phyloP scores from a whole-genome alignment of 139 green algal species.

The Desmodesmus armatus region DNA sequence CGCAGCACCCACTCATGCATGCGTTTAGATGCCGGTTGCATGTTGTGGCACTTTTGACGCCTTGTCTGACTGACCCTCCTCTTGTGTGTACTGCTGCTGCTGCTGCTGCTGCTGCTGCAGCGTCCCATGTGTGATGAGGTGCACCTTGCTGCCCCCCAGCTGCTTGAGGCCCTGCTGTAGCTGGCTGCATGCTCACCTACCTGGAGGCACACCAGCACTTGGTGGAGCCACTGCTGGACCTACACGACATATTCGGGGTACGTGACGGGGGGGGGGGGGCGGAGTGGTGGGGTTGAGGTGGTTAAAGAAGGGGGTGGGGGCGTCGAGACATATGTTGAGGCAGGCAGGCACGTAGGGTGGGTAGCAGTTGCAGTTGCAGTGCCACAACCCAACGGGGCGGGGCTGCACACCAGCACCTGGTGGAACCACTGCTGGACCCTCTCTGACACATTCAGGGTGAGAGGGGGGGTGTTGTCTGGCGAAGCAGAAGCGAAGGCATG shows the following conservation, averaged over 20 bases:
- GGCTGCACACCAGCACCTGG: constrained; percentile 61
- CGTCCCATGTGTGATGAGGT: constrained; percentile 44
- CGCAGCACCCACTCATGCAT: too few relatives aligned
- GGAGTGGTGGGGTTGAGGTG: too few relatives aligned
- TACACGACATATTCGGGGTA: too few relatives aligned
- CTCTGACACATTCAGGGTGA: too few relatives aligned
- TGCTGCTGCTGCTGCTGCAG: constrained; percentile 18
- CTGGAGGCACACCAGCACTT: constrained; percentile 68
- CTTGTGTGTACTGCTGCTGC: not conserved
- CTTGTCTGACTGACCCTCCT: not conserved
- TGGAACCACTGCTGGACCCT: constrained; percentile 88
- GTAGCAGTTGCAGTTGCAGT: too few relatives aligned
- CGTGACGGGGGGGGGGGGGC: too few relatives aligned
- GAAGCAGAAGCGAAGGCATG: too few relatives aligned
- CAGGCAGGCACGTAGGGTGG: too few relatives aligned
- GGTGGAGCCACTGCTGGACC: constrained; percentile 84
- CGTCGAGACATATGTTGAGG: too few relatives aligned
- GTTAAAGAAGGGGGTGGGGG: too few relatives aligned
- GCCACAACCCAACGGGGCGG: too few relatives aligned
- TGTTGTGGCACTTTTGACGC: not conserved
- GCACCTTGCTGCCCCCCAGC: constrained; percentile 46
- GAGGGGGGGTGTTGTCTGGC: too few relatives aligned
- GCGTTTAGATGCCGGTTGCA: not conserved
- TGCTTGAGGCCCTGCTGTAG: constrained; percentile 88
- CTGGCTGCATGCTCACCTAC: constrained; percentile 86